Percentiles rank a stretch among this genome's conserved stretches.
phyloP scores from a whole-genome alignment of 2,329 filamentous ascomycete genomes.

The Fusarium hostae region DNA sequence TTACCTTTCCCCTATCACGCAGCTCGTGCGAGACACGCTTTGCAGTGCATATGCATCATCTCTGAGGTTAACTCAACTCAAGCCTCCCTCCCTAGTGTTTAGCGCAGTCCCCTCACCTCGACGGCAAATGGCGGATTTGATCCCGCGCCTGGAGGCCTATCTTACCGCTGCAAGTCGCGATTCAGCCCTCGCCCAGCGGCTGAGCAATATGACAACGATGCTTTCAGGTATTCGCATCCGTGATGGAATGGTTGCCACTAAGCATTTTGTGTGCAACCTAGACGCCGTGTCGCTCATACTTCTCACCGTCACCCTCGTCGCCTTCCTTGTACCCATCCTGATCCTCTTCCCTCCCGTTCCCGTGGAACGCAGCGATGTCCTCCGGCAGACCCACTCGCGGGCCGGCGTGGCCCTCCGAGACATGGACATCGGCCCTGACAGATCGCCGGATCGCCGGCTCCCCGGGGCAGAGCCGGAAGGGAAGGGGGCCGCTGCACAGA shows the following conservation, averaged over 20 bases:
- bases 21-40: constrained; percentile 9
- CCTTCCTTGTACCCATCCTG: constrained; percentile 65
- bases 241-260: constrained; percentile 27
- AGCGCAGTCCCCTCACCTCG: background rate
- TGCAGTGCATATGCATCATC: constrained; percentile 16
- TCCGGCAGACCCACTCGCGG: constrained; percentile 64
- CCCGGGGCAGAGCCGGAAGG: constrained; percentile 37
- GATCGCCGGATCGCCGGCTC: constrained; percentile 34
- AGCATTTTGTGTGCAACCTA: constrained; percentile 39
- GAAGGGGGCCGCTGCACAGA: constrained; percentile 58
- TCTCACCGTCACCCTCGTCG: constrained; percentile 57
- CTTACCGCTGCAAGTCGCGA: constrained; percentile 27
- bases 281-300: constrained; percentile 52
- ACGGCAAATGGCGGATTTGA: constrained; percentile 27
- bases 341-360: constrained; percentile 66
- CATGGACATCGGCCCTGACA: constrained; percentile 52
- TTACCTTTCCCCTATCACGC: background rate
- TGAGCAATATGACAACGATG: constrained; percentile 37
- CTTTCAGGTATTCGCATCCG: constrained; percentile 26
- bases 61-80: constrained; percentile 6
- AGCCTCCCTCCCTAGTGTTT: background rate
- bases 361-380: constrained; percentile 63
- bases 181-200: constrained; percentile 29
- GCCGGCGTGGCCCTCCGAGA: constrained; percentile 55
- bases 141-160: constrained; percentile 27